A percentile compares a stretch with the other conserved stretches of the same genome.
Evolutionary conservation across 805 yeast species (phyloP).

Genomic region (Tetrapisispora taiwanensis): DNA sequence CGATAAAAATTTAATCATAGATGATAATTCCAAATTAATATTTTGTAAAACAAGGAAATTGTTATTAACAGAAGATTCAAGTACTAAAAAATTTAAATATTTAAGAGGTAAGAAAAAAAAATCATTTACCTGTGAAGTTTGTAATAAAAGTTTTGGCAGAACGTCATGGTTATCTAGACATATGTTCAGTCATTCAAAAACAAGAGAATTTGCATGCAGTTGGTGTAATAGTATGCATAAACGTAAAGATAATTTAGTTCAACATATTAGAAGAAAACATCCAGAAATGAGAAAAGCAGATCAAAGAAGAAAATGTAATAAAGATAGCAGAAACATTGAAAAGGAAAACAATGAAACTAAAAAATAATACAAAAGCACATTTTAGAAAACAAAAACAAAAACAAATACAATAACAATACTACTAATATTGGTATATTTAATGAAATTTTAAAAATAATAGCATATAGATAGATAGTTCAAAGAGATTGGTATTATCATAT

Average conservation of each 20-base stretch:
- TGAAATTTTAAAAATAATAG: too few relatives aligned
- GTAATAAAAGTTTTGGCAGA: constrained; percentile 24
- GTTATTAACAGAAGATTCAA: background rate
- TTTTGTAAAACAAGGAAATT: background rate
- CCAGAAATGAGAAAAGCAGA: background rate
- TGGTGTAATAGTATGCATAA: constrained; percentile 26
- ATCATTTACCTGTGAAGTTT: constrained; percentile 17
- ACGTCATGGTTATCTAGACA: constrained; percentile 27
- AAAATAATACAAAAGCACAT: too few relatives aligned
- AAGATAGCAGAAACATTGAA: too few relatives aligned
- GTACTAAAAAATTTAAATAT: background rate
- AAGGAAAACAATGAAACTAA: too few relatives aligned
- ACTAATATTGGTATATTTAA: too few relatives aligned
- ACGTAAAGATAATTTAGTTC: constrained; percentile 26
- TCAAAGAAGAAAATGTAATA: background rate
- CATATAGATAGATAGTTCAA: too few relatives aligned
- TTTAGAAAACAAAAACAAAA: too few relatives aligned
- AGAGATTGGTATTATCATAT: too few relatives aligned
- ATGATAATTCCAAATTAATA: background rate
- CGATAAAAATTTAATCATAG: too few relatives aligned
- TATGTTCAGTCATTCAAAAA: constrained; percentile 21
- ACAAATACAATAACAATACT: too few relatives aligned
- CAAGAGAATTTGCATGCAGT: constrained; percentile 20
- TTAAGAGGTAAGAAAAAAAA: background rate
- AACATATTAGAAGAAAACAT: constrained; percentile 26